These are phyloP conservation scores for Potentilla sterilis DNA, from an alignment of 306 rosid genomes.

Conservation along the genomic window DNA sequence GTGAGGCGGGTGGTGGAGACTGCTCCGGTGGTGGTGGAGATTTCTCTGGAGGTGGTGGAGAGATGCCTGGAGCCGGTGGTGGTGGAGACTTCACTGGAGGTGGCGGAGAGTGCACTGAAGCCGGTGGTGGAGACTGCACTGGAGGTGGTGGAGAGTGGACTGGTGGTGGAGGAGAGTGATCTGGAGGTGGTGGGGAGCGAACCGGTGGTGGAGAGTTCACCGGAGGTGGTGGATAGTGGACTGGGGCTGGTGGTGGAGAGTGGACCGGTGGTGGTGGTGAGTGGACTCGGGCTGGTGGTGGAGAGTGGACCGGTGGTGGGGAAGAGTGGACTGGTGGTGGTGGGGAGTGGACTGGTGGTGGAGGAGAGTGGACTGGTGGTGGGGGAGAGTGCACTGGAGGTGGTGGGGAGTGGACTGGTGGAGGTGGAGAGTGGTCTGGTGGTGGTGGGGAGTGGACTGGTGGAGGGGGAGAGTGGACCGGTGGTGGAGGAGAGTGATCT, in stretches of 20 bases:
- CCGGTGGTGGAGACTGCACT: not conserved
- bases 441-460: slow-evolving; percentile 6
- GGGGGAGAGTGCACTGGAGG: not conserved
- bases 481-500: not conserved
- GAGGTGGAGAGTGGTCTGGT: not conserved
- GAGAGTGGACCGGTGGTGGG: slow-evolving; percentile 10
- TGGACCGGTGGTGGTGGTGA: slow-evolving; percentile 12
- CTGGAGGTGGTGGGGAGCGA: not conserved
- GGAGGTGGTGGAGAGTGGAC: slow-evolving; percentile 22
- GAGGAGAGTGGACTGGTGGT: not conserved
- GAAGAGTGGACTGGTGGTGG: not conserved
- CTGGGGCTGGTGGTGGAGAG: slow-evolving; percentile 8
- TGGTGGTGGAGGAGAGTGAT: not conserved
- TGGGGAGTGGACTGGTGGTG: slow-evolving; percentile 12
- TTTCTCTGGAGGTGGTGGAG: not conserved
- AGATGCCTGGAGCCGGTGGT: slow-evolving; percentile 12
- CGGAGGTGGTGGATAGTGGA: slow-evolving; percentile 9
- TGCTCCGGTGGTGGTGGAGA: slow-evolving; percentile 16
- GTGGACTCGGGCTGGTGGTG: slow-evolving; percentile 13
- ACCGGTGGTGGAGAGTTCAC: slow-evolving; percentile 10
- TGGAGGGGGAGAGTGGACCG: not conserved
- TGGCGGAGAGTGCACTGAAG: slow-evolving; percentile 21
- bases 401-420: not conserved
- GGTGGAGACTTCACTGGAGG: slow-evolving; percentile 13
- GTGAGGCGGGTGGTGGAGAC: slow-evolving; percentile 18